phyloP scores from a whole-genome alignment of 306 rosid genomes.

The Prunus persica region Prunus_persica_NCBIv2 NC_034009.1:19912001-19912500 shows the following conservation, averaged over 20 bases:
- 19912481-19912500: not conserved
- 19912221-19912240: not conserved
- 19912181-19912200: constrained; percentile 2
- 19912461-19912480: not conserved
- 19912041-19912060: constrained; percentile 98
- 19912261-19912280: not conserved
- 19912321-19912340: too few relatives aligned
- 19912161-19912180: not conserved
- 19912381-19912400: not conserved
- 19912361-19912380: not conserved
- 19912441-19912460: not conserved
- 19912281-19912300: not conserved
- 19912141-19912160: constrained; percentile 6
- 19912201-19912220: not conserved
- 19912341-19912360: not conserved
- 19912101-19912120: constrained; percentile 26
- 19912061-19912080: constrained; percentile 91
- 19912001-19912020: constrained; percentile 78
- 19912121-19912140: constrained; percentile 4
- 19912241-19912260: not conserved
- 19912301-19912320: too few relatives aligned
- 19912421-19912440: not conserved
- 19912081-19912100: constrained; percentile 98
- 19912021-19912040: constrained; percentile 99
- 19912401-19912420: not conserved